These are phyloP conservation scores for Eucalyptus tenuipes DNA, from an alignment of 345 rosid genomes.

Conservation along the genomic window DNA sequence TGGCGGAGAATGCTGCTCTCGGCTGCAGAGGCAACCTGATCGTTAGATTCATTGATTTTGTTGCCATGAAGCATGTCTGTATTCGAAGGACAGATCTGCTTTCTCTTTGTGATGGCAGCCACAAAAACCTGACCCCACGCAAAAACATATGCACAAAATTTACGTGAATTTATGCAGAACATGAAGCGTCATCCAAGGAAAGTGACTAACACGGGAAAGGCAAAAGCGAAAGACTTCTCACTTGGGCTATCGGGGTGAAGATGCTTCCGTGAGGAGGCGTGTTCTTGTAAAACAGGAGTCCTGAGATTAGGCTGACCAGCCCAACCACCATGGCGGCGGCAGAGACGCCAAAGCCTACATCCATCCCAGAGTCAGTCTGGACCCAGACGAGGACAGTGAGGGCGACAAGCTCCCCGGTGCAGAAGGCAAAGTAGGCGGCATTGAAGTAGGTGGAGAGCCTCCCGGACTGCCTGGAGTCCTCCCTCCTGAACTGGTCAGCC, in stretches of 20 bases:
- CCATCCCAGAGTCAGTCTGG: slow-evolving; percentile 97
- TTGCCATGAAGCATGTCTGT: slow-evolving; percentile 43
- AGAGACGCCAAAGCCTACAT: slow-evolving; percentile 86
- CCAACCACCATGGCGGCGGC: slow-evolving; percentile 93
- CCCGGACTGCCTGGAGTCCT: slow-evolving; percentile 23
- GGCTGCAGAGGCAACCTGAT: slow-evolving; percentile 14
- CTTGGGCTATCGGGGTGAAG: slow-evolving; percentile 78
- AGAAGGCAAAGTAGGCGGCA: slow-evolving; percentile 89
- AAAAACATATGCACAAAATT: neutral
- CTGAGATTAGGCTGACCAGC: slow-evolving; percentile 66
- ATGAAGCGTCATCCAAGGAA: neutral
- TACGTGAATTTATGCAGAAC: neutral
- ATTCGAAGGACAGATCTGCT: slow-evolving; percentile 49
- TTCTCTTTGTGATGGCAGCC: slow-evolving; percentile 71
- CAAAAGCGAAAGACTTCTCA: neutral
- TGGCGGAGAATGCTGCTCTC: slow-evolving; percentile 14
- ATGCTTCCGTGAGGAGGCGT: slow-evolving; percentile 81
- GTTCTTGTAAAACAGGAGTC: slow-evolving; percentile 61
- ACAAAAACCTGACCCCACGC: slow-evolving; percentile 54
- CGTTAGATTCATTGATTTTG: neutral
- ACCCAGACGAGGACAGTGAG: slow-evolving; percentile 85
- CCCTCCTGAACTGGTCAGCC: slow-evolving; percentile 76
- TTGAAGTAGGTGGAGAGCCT: slow-evolving; percentile 89
- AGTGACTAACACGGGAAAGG: neutral
- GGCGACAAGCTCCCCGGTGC: slow-evolving; percentile 82